A percentile compares a stretch with the other conserved stretches of the same genome.
phyloP scores from a whole-genome alignment of 192 early-diverging fungal species.

The Umbelopsis sp. region DNA sequence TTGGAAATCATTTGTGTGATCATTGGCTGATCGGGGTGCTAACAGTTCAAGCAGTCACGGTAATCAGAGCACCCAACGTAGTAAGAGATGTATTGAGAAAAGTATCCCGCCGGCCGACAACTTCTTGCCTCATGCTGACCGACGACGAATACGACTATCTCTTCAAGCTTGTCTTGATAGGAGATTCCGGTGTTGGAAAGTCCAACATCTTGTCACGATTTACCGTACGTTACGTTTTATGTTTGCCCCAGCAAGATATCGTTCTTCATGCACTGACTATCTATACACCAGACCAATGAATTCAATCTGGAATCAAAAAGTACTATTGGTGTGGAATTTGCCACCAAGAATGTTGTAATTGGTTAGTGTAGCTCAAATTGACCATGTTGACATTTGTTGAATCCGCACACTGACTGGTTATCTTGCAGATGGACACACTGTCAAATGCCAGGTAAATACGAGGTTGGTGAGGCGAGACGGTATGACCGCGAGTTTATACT shows the following conservation, averaged over 20 bases:
- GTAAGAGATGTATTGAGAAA: too few relatives aligned
- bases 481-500: background rate
- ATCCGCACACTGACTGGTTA: background rate
- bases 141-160: conserved; percentile 62
- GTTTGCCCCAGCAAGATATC: background rate
- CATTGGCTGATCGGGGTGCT: too few relatives aligned
- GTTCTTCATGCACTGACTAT: background rate
- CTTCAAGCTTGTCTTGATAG: conserved; percentile 72
- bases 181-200: conserved; percentile 60
- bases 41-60: too few relatives aligned
- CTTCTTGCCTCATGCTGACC: conserved; percentile 36
- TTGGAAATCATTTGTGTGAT: too few relatives aligned
- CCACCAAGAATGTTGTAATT: conserved; percentile 51
- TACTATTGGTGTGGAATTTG: conserved; percentile 56
- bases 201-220: conserved; percentile 56
- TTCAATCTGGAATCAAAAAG: conserved; percentile 57
- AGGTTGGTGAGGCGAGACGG: background rate
- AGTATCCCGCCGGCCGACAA: background rate
- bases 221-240: conserved; percentile 31
- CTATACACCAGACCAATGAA: conserved; percentile 45
- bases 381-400: background rate
- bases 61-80: too few relatives aligned
- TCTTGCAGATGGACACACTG: background rate
- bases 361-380: conserved; percentile 8
- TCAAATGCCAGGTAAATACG: conserved; percentile 12